These are phyloP conservation scores for Echites panduratus DNA, from an alignment of 257 asterid genomes.

Conservation along the genomic window DNA sequence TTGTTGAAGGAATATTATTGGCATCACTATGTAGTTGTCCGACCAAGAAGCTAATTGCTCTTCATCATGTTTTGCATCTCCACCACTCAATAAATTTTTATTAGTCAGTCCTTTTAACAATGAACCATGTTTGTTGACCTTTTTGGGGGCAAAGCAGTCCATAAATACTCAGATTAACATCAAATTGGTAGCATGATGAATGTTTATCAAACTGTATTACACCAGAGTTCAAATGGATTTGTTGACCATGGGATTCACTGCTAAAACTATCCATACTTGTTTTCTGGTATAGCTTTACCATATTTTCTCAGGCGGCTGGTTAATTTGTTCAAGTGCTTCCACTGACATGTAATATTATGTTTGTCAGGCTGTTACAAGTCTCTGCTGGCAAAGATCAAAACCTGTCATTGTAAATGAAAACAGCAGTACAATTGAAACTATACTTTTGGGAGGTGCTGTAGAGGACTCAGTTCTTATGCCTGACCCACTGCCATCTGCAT, in stretches of 20 bases:
- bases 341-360: constrained; percentile 23
- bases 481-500: constrained; percentile 89
- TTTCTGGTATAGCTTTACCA: not conserved
- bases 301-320: not conserved
- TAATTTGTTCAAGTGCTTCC: not conserved
- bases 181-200: not conserved
- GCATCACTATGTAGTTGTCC: not conserved
- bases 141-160: not conserved
- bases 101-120: not conserved
- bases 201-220: not conserved
- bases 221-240: not conserved
- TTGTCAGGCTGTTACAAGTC: constrained; percentile 77
- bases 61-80: not conserved
- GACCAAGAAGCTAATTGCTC: not conserved
- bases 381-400: constrained; percentile 96
- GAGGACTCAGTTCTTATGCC: constrained; percentile 97
- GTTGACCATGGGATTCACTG: not conserved
- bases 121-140: not conserved
- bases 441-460: constrained; percentile 73
- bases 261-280: not conserved
- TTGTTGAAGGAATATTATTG: constrained; percentile 8
- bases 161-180: not conserved
- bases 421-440: constrained; percentile 63
- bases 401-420: constrained; percentile 57
- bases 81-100: not conserved